These are phyloP conservation scores for Yamadazyma friedrichii DNA, from an alignment of 1,139 yeast species.

Conservation along the genomic window DNA sequence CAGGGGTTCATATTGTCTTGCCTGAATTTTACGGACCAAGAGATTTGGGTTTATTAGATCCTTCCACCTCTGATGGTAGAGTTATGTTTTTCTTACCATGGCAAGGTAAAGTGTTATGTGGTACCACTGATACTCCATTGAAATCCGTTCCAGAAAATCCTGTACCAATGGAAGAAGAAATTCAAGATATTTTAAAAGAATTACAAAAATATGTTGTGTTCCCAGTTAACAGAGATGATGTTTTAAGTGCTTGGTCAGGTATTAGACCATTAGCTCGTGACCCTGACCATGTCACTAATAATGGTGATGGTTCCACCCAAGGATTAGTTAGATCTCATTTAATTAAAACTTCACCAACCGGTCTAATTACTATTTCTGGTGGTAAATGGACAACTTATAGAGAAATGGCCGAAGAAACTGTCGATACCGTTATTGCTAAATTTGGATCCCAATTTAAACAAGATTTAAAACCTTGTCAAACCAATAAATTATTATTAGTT, in stretches of 20 bases:
- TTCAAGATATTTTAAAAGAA: conserved; percentile 83
- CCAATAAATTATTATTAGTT: conserved; percentile 60
- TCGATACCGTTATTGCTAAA: conserved; percentile 65
- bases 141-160: conserved; percentile 80
- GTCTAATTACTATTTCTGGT: conserved; percentile 87
- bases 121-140: conserved; percentile 88
- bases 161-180: conserved; percentile 84
- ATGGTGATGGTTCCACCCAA: conserved; percentile 38
- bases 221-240: conserved; percentile 88
- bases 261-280: conserved; percentile 92
- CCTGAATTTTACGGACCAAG: conserved; percentile 93
- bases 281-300: conserved; percentile 55
- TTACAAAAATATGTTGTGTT: conserved; percentile 86
- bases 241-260: conserved; percentile 95
- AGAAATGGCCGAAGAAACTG: conserved; percentile 96
- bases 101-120: conserved; percentile 97
- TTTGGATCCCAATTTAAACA: conserved; percentile 32
- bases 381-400: conserved; percentile 99
- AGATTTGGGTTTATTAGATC: conserved; percentile 86
- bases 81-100: conserved; percentile 97
- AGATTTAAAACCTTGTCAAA: conserved; percentile 54
- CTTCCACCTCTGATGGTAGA: conserved; percentile 91
- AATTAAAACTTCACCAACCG: conserved; percentile 67
- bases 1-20: conserved; percentile 89
- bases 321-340: conserved; percentile 90